Conservation (phyloP, 257 asterid species). For the Jasminum sambac region DNA sequence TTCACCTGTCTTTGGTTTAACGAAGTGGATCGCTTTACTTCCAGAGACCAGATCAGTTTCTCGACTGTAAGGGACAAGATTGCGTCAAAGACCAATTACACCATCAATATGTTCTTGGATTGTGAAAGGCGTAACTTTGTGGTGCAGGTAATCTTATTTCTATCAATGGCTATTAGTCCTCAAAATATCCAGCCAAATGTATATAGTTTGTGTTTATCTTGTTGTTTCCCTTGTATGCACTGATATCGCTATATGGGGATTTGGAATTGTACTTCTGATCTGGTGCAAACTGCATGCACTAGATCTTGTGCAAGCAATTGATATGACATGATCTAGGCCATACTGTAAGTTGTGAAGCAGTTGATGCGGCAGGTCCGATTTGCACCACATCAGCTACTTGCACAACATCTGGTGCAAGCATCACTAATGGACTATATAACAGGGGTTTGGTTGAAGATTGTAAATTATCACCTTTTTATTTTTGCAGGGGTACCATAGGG, state of each 20-base stretch:
- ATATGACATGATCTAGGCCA: too few species aligned
- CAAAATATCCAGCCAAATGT: not conserved
- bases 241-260: too few species aligned
- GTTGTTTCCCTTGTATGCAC: not conserved
- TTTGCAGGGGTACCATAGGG: conserved; percentile 86
- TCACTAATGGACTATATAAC: not conserved
- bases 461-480: not conserved
- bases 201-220: not conserved
- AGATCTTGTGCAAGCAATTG: too few species aligned
- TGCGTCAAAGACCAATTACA: conserved; percentile 72
- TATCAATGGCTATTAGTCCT: not conserved
- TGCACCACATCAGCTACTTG: too few species aligned
- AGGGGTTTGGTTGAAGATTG: not conserved
- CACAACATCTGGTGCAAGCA: too few species aligned
- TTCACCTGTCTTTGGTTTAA: conserved; percentile 95
- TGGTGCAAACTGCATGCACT: too few species aligned
- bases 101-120: conserved; percentile 81
- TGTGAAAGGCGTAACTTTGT: conserved; percentile 93
- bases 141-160: conserved; percentile 61
- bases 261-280: too few species aligned
- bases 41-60: conserved; percentile 94
- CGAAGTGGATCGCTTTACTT: conserved; percentile 90
- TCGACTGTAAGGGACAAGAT: conserved; percentile 89
- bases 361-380: too few species aligned
- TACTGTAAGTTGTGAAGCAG: too few species aligned